Base-by-base conservation (phyloP, 306 rosid species). In the Pyrus betulifolia region DNA sequence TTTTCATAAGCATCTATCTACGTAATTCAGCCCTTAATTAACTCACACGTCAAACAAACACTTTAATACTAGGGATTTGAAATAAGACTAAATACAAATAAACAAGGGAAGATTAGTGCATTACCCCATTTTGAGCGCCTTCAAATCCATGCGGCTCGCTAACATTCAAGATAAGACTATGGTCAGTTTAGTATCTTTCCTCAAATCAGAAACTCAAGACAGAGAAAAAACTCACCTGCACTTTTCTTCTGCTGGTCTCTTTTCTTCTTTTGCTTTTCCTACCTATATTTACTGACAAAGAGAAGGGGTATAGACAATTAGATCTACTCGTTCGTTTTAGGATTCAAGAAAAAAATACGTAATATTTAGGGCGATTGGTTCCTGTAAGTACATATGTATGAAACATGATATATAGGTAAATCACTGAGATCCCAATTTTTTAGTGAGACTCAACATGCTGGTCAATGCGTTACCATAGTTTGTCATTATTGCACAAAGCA, bases 81-180 rank as follows among this genome's bases (percentile, higher is more conserved):
- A 19, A 71, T 44, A 69, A 82, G 52, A 25, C 64, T 31, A 58
- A 67, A 75, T 75, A 30, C 23, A 49, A 68, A 82, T 51, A 17
- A 51, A 51, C 21, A 51, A 51, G 21, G 21, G 55, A 64, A 40
- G 46, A 63, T 45, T 23, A 79, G 79, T 74, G 80, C 62, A 54
- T 82, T 89, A 96, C 97, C 99, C 99, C 99, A 96, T 96, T 85
- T 96, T 96, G 75, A 96, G 93, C 90, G 93, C 99, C 86, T 96
- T 96, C 93, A 92, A 81, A 86, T 89, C 98, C 99, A 93, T 89
- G 76, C 99, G 97, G 78, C 14, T 88, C 22, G 98, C 99, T 96
- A 82, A 42, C 93, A 89, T 88, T 81, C 75, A 86, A 85, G 72
- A 88, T 77, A 75, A 81, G 64, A 87, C 60, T 27, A 72, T 44